Evolutionary conservation across 306 rosid genomes (phyloP).

Genomic region (Vigna hirtella): DNA sequence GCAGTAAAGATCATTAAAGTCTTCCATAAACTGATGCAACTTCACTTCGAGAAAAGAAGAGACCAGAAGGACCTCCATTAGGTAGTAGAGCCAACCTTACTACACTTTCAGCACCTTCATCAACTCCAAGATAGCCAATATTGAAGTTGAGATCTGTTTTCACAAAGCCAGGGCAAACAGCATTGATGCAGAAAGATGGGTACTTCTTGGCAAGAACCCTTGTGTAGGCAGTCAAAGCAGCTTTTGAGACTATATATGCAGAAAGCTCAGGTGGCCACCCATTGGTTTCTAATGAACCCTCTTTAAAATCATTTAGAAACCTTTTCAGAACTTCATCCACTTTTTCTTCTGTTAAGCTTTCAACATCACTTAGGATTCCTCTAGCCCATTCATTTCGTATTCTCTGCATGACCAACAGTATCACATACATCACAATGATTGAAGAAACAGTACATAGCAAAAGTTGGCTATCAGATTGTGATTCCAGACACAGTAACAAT

Average conservation of each 20-base stretch:
- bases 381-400: constrained; percentile 54
- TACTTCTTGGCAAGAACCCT: constrained; percentile 55
- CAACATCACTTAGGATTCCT: constrained; percentile 47
- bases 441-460: neutral
- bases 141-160: constrained; percentile 51
- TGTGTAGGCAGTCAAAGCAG: constrained; percentile 57
- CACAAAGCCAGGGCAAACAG: constrained; percentile 57
- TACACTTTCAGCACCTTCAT: constrained; percentile 61
- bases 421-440: neutral
- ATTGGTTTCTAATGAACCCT: constrained; percentile 49
- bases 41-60: constrained; percentile 41
- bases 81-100: constrained; percentile 61
- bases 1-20: no score
- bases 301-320: constrained; percentile 50
- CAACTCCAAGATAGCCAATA: constrained; percentile 46
- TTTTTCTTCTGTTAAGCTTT: constrained; percentile 54
- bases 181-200: constrained; percentile 47
- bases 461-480: neutral
- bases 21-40: constrained; percentile 35
- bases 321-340: constrained; percentile 53
- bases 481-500: neutral
- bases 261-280: constrained; percentile 53
- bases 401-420: constrained; percentile 24
- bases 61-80: constrained; percentile 41
- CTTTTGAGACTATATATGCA: constrained; percentile 55